Base-by-base conservation (phyloP, 371 early-diverging fungal species). In the Rhizopus stolonifer region DNA sequence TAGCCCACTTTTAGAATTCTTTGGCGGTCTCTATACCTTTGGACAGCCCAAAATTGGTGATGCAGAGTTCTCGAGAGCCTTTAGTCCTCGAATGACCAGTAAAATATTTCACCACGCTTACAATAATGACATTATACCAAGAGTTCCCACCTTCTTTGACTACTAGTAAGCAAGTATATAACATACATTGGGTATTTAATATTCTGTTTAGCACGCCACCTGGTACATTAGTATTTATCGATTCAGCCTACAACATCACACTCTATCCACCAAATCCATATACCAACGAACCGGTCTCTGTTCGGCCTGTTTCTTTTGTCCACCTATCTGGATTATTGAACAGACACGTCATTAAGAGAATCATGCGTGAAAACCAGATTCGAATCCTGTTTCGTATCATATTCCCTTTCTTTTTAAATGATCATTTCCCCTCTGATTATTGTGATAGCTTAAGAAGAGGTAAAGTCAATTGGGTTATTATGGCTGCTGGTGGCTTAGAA, bases 371-470 rank as follows among this genome's bases (percentile, higher is more conserved):
- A 52, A 75, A 77, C 0, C 70, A 72, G 64, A 52, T 81, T 2
- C 77, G 83, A 3, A 68, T 80, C 18, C 23, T 79, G 15, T 77
- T 81, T 31, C 74, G 83, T 14, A 62, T 79, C 21, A 29, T 80
- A 0, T 69, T 79, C 25, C 83, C 83, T 0, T 83, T 83, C 61
- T 81, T 81, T 46, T 34, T 83, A 39, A 83, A 83, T 21, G 83
- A 83, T 32, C 83, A 83, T 45, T 81, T 83, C 34, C 81, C 81
- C 5, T 71, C 72, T 11, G 83, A 83, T 32, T 83, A 83, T 49
- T 70, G 74, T 31, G 69, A 79, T 32, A 58, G 72, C n/a, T 50
- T 83, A n/a, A 67, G 77, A 42, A 61, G 65, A 21, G 79, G 79
- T 33, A 67, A 64, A 39, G 64, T 80, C 15, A 60, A 70, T 10